Evolutionary conservation across 1,284 basidiomycete species (phyloP), one percentile per base, ranked within the genome.

Genomic region (Mycosarcoma maydis): DNA sequence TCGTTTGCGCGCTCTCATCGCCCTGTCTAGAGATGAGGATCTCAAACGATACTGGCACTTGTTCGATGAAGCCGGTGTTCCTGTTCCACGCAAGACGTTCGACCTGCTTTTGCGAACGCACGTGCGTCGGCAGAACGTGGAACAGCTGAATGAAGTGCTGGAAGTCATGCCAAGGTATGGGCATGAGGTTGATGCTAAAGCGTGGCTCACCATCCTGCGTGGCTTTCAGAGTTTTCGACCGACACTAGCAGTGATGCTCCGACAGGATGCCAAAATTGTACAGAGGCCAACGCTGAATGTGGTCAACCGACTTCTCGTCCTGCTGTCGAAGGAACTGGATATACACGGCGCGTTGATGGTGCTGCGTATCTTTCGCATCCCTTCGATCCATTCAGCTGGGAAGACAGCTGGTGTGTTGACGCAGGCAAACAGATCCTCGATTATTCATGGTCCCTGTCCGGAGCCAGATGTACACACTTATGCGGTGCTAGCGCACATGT

Each of bases 161-260:
- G 42, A 46, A 37, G 54, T 59, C 3, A 69, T 69, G 65, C 45
- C 49, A 4, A 33, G 50, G 53, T 50, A 62, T 36, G 54, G 54
- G 17, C 38, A 69, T 40, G 30, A 46, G 30, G 34, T 69, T 13
- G 55, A 61, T 34, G 65, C 65, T 14, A 39, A 38, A 26, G 59
- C 51, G 11, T 69, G 65, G 65, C 55, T 69, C n/a, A 62, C 59
- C 14, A 69, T 69, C 39, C 48, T 69, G 3, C 58, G 65, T 13
- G 65, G 65, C 26, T 58, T 54, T 23, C 59, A 62, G 32, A 34
- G 39, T 16, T 59, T 69, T 37, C 20, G 65, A 16, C 65, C 59
- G 4, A 58, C 34, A 4, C 57, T 69, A 6, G 51, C 55, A 3
- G 29, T 44, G 4, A 58, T 69, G 54, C 43, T 69, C 7, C 19